phyloP scores from a whole-genome alignment of 495 filamentous ascomycete species.

The Penicillium paxilli region DNA sequence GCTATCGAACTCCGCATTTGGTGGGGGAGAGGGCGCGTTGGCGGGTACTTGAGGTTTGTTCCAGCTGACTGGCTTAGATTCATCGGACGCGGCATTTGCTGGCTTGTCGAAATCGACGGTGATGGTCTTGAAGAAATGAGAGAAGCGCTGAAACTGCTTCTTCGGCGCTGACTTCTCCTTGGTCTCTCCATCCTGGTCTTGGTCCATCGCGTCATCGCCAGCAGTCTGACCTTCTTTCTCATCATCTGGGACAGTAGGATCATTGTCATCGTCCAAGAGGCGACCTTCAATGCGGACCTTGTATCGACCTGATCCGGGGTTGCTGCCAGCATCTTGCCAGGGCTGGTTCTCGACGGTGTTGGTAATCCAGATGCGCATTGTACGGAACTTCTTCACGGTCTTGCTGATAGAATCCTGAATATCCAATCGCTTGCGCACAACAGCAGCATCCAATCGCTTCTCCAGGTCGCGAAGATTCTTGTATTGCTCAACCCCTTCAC shows the following conservation, averaged over 20 bases:
- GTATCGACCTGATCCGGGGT: conserved; percentile 62
- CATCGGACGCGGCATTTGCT: conserved; percentile 47
- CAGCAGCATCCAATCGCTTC: conserved; percentile 86
- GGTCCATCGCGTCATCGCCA: conserved; percentile 57
- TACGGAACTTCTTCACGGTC: conserved; percentile 78
- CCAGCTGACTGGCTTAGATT: conserved; percentile 69
- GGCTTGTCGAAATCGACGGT: conserved; percentile 80
- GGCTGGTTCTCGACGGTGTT: conserved; percentile 94
- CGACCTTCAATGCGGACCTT: conserved; percentile 91
- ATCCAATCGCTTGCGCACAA: conserved; percentile 91
- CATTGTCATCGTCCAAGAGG: conserved; percentile 73
- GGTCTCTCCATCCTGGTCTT: conserved; percentile 43
- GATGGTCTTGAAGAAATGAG: conserved; percentile 93
- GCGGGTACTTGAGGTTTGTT: conserved; percentile 62
- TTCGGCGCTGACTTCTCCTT: conserved; percentile 44
- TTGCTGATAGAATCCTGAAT: conserved; percentile 81
- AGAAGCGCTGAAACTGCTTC: conserved; percentile 62
- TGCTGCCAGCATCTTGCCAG: conserved; percentile 65
- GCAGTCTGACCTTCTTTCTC: conserved; percentile 40
- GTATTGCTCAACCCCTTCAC: conserved; percentile 82
- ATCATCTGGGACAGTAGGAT: conserved; percentile 45
- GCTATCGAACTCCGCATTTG: conserved; percentile 78
- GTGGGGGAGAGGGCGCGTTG: conserved; percentile 45
- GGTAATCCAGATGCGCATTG: conserved; percentile 89
- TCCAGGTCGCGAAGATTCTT: conserved; percentile 81